Conservation (phyloP, 139 green algal species). For the Volvox reticuliferus region DNA sequence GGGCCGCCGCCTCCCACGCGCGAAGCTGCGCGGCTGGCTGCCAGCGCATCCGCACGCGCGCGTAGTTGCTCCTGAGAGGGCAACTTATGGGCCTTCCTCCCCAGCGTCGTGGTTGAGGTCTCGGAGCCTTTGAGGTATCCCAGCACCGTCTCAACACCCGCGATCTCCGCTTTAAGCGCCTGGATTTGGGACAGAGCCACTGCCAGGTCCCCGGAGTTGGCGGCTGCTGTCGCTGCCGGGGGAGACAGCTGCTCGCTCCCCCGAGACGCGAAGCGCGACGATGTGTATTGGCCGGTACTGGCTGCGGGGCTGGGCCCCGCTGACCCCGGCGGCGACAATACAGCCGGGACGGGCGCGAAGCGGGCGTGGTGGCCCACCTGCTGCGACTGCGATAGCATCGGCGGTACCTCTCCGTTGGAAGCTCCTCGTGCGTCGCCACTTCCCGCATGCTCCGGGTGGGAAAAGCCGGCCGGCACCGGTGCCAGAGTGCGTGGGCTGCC, state of each 20-base stretch:
- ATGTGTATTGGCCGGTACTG: not conserved
- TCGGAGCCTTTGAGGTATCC: slow-evolving; percentile 38
- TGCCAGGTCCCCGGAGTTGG: slow-evolving; percentile 2
- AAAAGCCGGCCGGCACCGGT: not conserved
- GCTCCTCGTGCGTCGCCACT: not conserved
- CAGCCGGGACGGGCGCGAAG: not conserved
- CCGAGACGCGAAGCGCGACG: not conserved
- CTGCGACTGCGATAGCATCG: not conserved
- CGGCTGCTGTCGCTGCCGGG: not conserved
- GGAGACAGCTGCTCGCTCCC: not conserved
- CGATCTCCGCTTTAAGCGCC: slow-evolving; percentile 51
- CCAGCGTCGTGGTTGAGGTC: slow-evolving; percentile 14
- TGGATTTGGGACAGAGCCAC: slow-evolving; percentile 44
- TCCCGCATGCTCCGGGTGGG: no score
- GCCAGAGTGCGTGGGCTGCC: not conserved
- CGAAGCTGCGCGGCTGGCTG: not conserved
- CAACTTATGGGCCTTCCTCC: slow-evolving; percentile 22
- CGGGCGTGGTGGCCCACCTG: slow-evolving; percentile 8
- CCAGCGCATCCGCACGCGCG: slow-evolving; percentile 24
- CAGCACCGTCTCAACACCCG: slow-evolving; percentile 48
- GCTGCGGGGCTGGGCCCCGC: not conserved
- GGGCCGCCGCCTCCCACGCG: not conserved
- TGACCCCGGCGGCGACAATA: not conserved
- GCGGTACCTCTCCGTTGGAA: not conserved
- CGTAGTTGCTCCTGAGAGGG: slow-evolving; percentile 34